A percentile compares a stretch with the other conserved stretches of the same genome.
phyloP scores from a whole-genome alignment of 768 basidiomycete genomes.

The Tylopilus subfusipes region DNA sequence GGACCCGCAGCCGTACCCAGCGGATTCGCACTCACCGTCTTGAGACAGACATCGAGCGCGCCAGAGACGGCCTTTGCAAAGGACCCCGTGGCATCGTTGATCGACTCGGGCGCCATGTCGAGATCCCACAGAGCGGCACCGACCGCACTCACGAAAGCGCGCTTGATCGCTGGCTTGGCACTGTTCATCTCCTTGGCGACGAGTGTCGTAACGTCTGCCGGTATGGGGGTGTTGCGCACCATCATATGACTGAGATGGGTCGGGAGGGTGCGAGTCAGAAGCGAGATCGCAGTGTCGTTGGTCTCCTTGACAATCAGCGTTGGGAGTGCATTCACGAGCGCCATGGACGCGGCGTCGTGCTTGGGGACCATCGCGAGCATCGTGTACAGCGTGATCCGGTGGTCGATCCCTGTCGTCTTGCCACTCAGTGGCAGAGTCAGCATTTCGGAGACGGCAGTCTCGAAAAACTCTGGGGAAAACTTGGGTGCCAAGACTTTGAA shows the following conservation, averaged over 20 bases:
- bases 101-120: slow-evolving; percentile 18
- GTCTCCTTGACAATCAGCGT: slow-evolving; percentile 68
- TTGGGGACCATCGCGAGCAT: slow-evolving; percentile 63
- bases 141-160: slow-evolving; percentile 59
- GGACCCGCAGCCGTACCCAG: slow-evolving; percentile 59
- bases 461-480: slow-evolving; percentile 37
- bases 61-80: slow-evolving; percentile 57
- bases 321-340: slow-evolving; percentile 38
- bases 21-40: slow-evolving; percentile 59
- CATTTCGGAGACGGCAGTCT: slow-evolving; percentile 57
- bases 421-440: slow-evolving; percentile 73
- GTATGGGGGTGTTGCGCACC: slow-evolving; percentile 36
- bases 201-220: slow-evolving; percentile 42
- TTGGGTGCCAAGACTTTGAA: slow-evolving; percentile 48
- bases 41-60: slow-evolving; percentile 67
- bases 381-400: slow-evolving; percentile 74
- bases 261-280: slow-evolving; percentile 53
- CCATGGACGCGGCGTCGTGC: slow-evolving; percentile 46
- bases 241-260: slow-evolving; percentile 60
- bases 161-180: slow-evolving; percentile 56
- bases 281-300: slow-evolving; percentile 59
- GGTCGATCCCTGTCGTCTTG: slow-evolving; percentile 86
- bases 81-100: slow-evolving; percentile 42
- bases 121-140: slow-evolving; percentile 59
- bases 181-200: slow-evolving; percentile 36